Conservation (phyloP, 2,329 filamentous ascomycete species). For the Ceratocystis cubensis region DNA sequence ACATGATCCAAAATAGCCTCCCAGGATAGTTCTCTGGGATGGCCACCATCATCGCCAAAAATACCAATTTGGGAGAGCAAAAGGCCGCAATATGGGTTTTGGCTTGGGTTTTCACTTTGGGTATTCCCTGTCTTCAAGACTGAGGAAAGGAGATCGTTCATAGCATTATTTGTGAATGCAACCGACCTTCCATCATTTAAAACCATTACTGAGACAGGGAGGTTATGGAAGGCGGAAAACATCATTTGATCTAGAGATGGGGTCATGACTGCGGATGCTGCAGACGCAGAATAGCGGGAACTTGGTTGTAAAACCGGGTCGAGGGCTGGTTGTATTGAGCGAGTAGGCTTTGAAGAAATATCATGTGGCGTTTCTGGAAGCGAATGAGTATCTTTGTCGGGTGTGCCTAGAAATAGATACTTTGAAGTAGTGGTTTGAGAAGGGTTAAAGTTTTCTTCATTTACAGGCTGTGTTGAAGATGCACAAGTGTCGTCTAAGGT, state of each 20-base stretch:
- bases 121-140: not conserved
- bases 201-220: conserved; percentile 60
- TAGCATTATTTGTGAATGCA: conserved; percentile 61
- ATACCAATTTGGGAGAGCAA: conserved; percentile 56
- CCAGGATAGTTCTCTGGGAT: conserved; percentile 47
- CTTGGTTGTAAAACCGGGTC: not conserved
- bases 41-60: conserved; percentile 58
- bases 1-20: conserved; percentile 46
- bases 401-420: not conserved
- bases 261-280: conserved; percentile 29
- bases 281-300: not conserved
- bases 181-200: conserved; percentile 57
- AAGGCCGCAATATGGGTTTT: conserved; percentile 7
- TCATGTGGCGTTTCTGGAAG: not conserved
- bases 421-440: not conserved
- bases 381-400: not conserved
- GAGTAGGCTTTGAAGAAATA: not conserved
- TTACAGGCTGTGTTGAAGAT: not conserved
- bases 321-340: not conserved
- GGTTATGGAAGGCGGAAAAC: conserved; percentile 57
- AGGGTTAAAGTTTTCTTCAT: not conserved
- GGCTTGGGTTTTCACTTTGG: not conserved
- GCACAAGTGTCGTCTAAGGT: not conserved
- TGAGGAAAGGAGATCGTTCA: conserved; percentile 48
- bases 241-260: conserved; percentile 43